Base-by-base conservation (phyloP, 352 stramenopile species). In the Phytophthora pluvialis region DNA sequence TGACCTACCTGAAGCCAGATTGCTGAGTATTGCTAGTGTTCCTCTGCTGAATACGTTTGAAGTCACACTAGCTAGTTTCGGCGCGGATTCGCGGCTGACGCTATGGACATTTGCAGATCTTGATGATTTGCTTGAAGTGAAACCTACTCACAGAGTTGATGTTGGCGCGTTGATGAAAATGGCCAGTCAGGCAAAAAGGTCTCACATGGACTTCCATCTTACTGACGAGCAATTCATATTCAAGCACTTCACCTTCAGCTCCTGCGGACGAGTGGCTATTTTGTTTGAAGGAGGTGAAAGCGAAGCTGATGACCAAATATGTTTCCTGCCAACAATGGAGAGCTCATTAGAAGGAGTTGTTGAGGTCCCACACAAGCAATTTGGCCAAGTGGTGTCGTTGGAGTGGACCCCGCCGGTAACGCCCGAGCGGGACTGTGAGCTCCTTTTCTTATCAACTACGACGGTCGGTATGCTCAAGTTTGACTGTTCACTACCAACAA, bases 401-500 rank as follows among this genome's bases (percentile, higher is more conserved):
- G 62, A 90, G 48, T 94, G 86, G 83, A 90, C 81, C 4, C 83
- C 81, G 3, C 73, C 68, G 26, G 60, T 86, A 13, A 78, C 80
- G 7, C 54, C 73, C 3, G 79, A 88, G 26, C 69, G 75, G 33
- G 64, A 80, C 33, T 89, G 78, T 36, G 68, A 89, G 29, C 50
- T 94, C 18, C 51, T 94, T 40, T 89, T 91, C 46, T 50, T 92
- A 29, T 87, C 85, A 25, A 78, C 73, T 21, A 89, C 80, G 7
- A 72, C 77, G n/a, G 83, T 90, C 28, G 83, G 83, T 8, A 73
- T 89, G 57, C 45, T 94, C 21, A 80, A 81, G 18, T 76, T 77
- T 55, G 79, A 90, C n/a, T 72, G 67, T 13, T 73, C 61, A 4
- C 32, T 68, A 13, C 48, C 47, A 29, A 77, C 64, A 1, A 77